A percentile compares a stretch with the other conserved stretches of the same genome.
Evolutionary conservation across 768 basidiomycete genomes (phyloP).

Genomic region (Dioszegia aurantiaca): DNA sequence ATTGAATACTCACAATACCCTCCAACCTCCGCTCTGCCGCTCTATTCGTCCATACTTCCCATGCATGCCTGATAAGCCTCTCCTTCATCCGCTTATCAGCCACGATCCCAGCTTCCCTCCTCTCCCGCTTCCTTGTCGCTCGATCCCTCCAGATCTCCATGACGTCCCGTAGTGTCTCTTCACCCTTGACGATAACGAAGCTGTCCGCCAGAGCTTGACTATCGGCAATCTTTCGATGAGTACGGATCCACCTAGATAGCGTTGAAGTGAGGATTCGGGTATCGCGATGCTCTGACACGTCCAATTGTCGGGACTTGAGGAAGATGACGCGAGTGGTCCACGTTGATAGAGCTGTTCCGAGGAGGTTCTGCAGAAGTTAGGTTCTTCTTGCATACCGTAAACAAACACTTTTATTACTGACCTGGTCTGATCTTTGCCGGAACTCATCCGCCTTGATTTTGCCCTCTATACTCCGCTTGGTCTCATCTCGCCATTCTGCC

Average conservation of each 20-base stretch:
- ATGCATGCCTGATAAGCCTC: conserved; percentile 10
- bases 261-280: background rate
- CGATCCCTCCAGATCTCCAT: background rate
- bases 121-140: background rate
- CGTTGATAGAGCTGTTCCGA: conserved; percentile 10
- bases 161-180: conserved; percentile 15
- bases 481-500: conserved; percentile 26
- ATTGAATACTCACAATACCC: conserved; percentile 21
- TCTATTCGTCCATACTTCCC: conserved; percentile 21
- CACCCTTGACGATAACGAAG: conserved; percentile 13
- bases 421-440: conserved; percentile 13
- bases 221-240: background rate
- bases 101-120: conserved; percentile 5
- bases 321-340: conserved; percentile 42
- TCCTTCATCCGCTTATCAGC: conserved; percentile 1
- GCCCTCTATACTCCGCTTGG: conserved; percentile 16
- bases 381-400: no score
- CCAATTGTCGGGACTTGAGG: conserved; percentile 39
- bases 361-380: conserved; percentile 22
- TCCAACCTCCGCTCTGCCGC: conserved; percentile 24
- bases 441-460: conserved; percentile 6
- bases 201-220: conserved; percentile 5
- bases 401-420: no score
- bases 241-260: conserved; percentile 4
- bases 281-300: conserved; percentile 20